Evolutionary conservation across 83 land plant genomes (phyloP), one percentile per base, ranked within the genome.

Genomic region (Larix sibirica): DNA sequence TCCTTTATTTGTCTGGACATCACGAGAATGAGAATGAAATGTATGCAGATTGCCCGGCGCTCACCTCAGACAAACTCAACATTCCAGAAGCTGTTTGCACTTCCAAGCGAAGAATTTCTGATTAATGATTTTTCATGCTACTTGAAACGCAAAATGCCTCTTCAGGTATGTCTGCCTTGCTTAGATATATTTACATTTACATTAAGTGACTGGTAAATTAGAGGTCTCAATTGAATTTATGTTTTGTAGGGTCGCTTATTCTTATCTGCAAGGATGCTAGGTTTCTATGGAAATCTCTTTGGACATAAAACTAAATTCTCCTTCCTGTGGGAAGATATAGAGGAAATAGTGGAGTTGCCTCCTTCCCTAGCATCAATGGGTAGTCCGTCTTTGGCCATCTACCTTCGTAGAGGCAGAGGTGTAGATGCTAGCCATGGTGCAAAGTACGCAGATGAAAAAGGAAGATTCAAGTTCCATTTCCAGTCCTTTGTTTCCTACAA

Each of bases 251-350:
- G 99, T 1, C 97, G 99, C 20, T 81, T 96, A 7, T 96, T 95
- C 79, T 80, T 96, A 65, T 96, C 99, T 36, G 87, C 96, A 59
- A 90, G 99, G 79, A 86, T 93, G 62, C 85, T 96, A 68, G 99
- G 96, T 21, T 96, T 95, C 68, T 89, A 96, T 82, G 83, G 94
- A 84, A 94, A 94, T 79, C 28, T 96, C 23, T 96, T 96, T 89
- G 98, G 98, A 31, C 95, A 92, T 74, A 94, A 91, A 86, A 94
- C 95, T 10, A 94, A 89, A 65, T 96, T 96, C 84, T 90, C 86
- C 84, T 85, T 96, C 68, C 83, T 96, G 1, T 96, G 99, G 99
- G 97, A 95, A 80, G 99, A 96, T 73, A 92, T 96, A 75, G 98
- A 96, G 77, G 99, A 96, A 28, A 93, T 96, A 73, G 87, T 90